phyloP scores from a whole-genome alignment of 2,329 filamentous ascomycete species.

The Lachnellula occidentalis region DNA sequence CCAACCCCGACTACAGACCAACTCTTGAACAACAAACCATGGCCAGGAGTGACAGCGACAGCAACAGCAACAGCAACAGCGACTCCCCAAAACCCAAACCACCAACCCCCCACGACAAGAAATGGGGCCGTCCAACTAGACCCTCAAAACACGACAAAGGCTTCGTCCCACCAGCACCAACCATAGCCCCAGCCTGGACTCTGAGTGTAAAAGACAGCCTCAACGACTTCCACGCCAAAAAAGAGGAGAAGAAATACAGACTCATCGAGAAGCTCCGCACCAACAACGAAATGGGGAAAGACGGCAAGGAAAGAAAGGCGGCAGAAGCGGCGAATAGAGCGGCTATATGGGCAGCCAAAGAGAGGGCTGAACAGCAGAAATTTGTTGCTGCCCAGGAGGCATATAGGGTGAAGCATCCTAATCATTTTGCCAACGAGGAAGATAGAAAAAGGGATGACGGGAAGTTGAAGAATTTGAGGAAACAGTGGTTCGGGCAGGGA shows the following conservation, averaged over 20 bases:
- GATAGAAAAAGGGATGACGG: neutral
- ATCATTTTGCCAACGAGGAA: neutral
- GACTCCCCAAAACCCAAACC: neutral
- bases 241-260: no score
- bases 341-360: neutral
- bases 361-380: neutral
- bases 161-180: neutral
- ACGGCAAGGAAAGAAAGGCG: neutral
- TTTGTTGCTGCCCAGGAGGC: neutral
- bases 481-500: neutral
- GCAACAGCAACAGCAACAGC: no score
- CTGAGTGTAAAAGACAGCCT: neutral
- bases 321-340: neutral
- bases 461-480: neutral
- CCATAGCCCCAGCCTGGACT: neutral
- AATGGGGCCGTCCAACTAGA: neutral
- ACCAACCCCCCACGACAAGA: neutral
- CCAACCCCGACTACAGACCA: no score
- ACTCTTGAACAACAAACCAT: no score
- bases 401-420: neutral
- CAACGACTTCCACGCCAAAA: neutral
- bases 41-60: no score
- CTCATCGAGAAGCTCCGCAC: no score
- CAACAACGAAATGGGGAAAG: neutral
- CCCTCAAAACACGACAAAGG: neutral